Evolutionary conservation across 202 grass and related monocot genomes (phyloP).

Genomic region (Hordeum pubiflorum): DNA sequence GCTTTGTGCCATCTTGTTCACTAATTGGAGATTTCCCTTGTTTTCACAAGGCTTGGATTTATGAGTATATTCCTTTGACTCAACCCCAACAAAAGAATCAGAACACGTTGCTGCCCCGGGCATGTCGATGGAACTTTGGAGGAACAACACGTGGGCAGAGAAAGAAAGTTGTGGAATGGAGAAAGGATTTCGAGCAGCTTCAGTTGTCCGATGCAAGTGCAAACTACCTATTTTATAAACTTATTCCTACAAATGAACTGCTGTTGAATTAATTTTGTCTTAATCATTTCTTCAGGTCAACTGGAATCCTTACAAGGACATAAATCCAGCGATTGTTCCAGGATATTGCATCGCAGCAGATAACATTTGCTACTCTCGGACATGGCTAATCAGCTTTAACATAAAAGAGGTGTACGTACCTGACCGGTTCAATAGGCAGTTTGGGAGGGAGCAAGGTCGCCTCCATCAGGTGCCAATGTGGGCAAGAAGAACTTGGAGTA

Average conservation of each 20-base stretch:
- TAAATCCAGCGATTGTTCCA: conserved; percentile 48
- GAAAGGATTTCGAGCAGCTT: conserved; percentile 53
- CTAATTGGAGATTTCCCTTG: conserved; percentile 21
- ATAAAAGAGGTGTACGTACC: conserved; percentile 64
- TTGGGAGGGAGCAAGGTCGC: conserved; percentile 49
- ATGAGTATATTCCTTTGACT: conserved; percentile 57
- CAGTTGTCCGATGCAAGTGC: conserved; percentile 47
- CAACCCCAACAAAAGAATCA: conserved; percentile 60
- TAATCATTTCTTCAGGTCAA: conserved; percentile 42
- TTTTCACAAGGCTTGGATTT: conserved; percentile 48
- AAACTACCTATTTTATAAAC: conserved; percentile 15
- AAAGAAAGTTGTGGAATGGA: conserved; percentile 49
- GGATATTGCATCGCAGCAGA: conserved; percentile 54
- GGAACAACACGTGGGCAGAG: conserved; percentile 50
- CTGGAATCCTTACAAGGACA: conserved; percentile 61
- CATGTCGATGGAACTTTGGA: conserved; percentile 49
- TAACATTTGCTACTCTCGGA: conserved; percentile 46
- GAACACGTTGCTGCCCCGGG: conserved; percentile 41
- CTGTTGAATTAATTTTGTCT: conserved; percentile 22
- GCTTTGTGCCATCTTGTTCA: conserved; percentile 9
- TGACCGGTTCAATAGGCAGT: conserved; percentile 58
- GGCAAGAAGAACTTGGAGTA: conserved; percentile 55
- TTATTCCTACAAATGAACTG: background rate
- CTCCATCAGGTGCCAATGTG: conserved; percentile 46
- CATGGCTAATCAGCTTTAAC: conserved; percentile 63